Evolutionary conservation across 2,329 filamentous ascomycete genomes (phyloP).

Genomic region (Aspergillus tamarii): DNA sequence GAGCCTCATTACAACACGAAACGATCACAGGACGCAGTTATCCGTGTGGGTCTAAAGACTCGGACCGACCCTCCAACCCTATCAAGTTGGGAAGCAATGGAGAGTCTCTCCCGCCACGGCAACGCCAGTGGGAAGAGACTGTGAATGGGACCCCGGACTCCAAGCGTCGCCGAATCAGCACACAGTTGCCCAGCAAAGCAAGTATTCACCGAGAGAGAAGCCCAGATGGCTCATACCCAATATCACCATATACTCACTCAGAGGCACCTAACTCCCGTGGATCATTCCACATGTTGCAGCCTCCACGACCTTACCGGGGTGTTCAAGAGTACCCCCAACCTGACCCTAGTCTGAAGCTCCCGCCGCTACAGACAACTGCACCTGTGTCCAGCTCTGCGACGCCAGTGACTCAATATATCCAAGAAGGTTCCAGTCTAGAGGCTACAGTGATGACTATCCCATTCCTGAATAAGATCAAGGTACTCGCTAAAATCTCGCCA

Average conservation of each 20-base stretch:
- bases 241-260: slow-evolving; percentile 47
- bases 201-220: slow-evolving; percentile 44
- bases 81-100: slow-evolving; percentile 28
- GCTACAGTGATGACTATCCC: slow-evolving; percentile 76
- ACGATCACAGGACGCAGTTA: slow-evolving; percentile 25
- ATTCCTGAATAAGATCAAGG: slow-evolving; percentile 73
- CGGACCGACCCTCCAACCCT: slow-evolving; percentile 27
- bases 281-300: slow-evolving; percentile 57
- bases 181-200: slow-evolving; percentile 42
- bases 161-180: slow-evolving; percentile 66
- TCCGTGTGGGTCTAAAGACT: slow-evolving; percentile 28
- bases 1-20: slow-evolving; percentile 35
- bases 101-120: slow-evolving; percentile 28
- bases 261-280: slow-evolving; percentile 36
- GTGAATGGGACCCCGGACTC: slow-evolving; percentile 56
- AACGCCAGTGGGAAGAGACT: slow-evolving; percentile 35
- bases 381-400: slow-evolving; percentile 23
- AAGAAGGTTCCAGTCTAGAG: slow-evolving; percentile 57
- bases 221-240: slow-evolving; percentile 46
- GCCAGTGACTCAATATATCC: slow-evolving; percentile 32
- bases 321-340: slow-evolving; percentile 39
- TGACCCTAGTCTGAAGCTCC: slow-evolving; percentile 56
- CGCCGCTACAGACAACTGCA: slow-evolving; percentile 54
- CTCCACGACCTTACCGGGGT: slow-evolving; percentile 50
- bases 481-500: slow-evolving; percentile 75